These are phyloP conservation scores for Barnettozyma botsteinii DNA, from an alignment of 805 yeast species.

Conservation along the genomic window DNA sequence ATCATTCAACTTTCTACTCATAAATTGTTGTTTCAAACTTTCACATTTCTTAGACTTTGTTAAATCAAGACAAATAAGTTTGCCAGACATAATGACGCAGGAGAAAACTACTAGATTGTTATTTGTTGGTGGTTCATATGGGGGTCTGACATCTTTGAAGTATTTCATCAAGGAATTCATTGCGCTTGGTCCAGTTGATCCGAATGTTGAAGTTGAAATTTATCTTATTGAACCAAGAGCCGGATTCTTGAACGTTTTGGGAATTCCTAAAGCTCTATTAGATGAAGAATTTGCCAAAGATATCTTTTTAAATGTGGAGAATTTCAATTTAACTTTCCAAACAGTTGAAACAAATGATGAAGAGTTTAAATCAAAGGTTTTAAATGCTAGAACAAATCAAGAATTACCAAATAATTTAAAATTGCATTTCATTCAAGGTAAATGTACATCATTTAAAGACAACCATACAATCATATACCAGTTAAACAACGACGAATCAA, in stretches of 20 bases:
- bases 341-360: constrained; percentile 32
- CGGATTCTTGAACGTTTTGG: constrained; percentile 36
- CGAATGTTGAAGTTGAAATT: constrained; percentile 21
- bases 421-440: constrained; percentile 22
- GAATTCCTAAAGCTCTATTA: constrained; percentile 34
- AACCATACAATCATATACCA: constrained; percentile 16
- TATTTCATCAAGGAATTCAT: constrained; percentile 16
- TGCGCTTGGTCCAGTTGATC: constrained; percentile 3
- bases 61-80: not conserved
- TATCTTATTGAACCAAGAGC: constrained; percentile 35
- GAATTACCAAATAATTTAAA: constrained; percentile 14
- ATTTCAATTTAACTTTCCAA: constrained; percentile 23
- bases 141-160: constrained; percentile 30
- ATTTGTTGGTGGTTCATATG: constrained; percentile 33
- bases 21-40: too few relatives aligned
- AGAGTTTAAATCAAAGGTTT: constrained; percentile 19
- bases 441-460: constrained; percentile 20
- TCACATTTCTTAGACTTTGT: not conserved
- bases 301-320: constrained; percentile 28
- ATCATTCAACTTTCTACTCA: too few relatives aligned
- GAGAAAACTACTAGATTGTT: constrained; percentile 4
- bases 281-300: constrained; percentile 32
- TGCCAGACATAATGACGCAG: not conserved
- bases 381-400: constrained; percentile 5
- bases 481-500: constrained; percentile 18